Evolutionary conservation across 2,329 filamentous ascomycete species (phyloP).

Genomic region (Penicillium aurantiogriseum): DNA sequence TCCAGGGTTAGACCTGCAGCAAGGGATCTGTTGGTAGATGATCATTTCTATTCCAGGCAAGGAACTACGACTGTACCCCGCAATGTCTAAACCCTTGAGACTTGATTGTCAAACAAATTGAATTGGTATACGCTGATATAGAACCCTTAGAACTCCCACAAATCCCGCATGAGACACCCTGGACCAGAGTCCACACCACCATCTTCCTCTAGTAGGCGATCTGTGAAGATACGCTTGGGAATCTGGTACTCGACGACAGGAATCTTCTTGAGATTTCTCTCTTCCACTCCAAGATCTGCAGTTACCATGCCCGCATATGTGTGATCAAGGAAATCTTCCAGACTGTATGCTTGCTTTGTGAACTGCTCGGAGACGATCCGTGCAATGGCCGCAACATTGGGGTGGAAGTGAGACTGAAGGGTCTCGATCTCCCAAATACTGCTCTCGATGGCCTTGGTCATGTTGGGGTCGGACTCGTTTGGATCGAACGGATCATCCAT

Average conservation of each 20-base stretch:
- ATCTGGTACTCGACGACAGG: conserved; percentile 94
- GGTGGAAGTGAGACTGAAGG: conserved; percentile 89
- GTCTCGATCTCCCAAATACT: conserved; percentile 93
- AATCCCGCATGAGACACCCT: conserved; percentile 35
- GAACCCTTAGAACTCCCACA: conserved; percentile 40
- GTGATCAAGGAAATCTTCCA: conserved; percentile 97
- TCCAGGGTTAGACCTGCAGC: background rate
- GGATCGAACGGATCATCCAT: conserved; percentile 75
- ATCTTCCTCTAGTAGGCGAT: conserved; percentile 42
- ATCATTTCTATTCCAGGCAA: background rate
- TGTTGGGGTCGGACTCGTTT: conserved; percentile 75
- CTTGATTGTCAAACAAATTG: conserved; percentile 3
- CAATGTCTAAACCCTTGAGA: background rate
- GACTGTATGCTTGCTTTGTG: conserved; percentile 88
- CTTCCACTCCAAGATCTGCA: conserved; percentile 63
- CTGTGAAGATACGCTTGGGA: conserved; percentile 73
- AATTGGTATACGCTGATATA: conserved; percentile 14
- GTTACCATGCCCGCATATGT: conserved; percentile 77
- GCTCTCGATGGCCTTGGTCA: conserved; percentile 84
- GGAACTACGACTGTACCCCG: background rate
- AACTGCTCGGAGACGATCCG: conserved; percentile 96
- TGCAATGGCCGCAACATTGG: conserved; percentile 89
- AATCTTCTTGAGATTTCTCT: conserved; percentile 77
- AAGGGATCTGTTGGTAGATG: conserved; percentile 3
- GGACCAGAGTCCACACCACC: conserved; percentile 40